A percentile compares a stretch with the other conserved stretches of the same genome.
Evolutionary conservation across 257 asterid species (phyloP).

Genomic region (Mitragyna speciosa): DNA sequence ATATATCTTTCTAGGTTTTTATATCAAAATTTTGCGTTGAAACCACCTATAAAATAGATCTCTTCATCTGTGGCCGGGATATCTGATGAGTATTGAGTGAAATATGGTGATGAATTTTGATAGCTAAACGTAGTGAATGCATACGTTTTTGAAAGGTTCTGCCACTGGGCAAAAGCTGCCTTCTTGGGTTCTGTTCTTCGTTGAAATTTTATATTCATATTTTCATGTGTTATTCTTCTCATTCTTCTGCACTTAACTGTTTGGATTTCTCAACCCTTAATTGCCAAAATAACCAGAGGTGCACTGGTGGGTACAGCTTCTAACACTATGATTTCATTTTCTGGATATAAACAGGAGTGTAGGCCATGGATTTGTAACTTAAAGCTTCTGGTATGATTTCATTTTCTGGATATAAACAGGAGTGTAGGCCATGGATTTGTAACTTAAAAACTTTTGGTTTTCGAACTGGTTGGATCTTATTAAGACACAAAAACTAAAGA

Average conservation of each 20-base stretch:
- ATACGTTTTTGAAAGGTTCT: not conserved
- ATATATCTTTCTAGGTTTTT: not conserved
- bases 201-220: no score
- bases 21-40: not conserved
- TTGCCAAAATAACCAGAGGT: no score
- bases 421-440: no score
- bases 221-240: not conserved
- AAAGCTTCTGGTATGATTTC: no score
- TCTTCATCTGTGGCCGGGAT: not conserved
- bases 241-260: no score
- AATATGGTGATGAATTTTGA: not conserved
- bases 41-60: not conserved
- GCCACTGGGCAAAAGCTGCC: not conserved
- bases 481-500: not conserved
- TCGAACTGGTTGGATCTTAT: not conserved
- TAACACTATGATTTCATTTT: not conserved
- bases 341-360: not conserved
- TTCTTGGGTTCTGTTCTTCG: not conserved
- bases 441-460: not conserved
- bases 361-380: no score
- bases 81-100: not conserved
- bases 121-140: not conserved
- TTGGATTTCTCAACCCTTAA: no score
- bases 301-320: no score
- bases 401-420: not conserved